Percentiles rank a stretch among this genome's conserved stretches.
phyloP scores from a whole-genome alignment of 768 basidiomycete genomes.

The Asterophora parasitica region DNA sequence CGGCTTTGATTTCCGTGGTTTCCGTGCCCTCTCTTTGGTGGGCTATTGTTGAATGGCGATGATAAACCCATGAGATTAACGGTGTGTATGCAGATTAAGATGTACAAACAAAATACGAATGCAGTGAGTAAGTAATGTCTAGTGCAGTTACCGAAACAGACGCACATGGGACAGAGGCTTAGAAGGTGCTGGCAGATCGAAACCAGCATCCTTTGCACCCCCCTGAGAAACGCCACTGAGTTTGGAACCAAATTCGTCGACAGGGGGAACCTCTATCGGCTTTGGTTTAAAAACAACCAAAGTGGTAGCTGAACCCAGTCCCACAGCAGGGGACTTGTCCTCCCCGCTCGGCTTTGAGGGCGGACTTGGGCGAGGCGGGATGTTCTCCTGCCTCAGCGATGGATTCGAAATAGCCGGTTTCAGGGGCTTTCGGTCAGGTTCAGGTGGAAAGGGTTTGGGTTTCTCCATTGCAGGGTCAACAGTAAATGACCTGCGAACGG shows the following conservation, averaged over 20 bases:
- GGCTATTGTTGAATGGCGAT: slow-evolving; percentile 44
- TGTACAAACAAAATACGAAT: slow-evolving; percentile 26
- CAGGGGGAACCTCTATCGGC: slow-evolving; percentile 36
- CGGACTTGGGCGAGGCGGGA: slow-evolving; percentile 3
- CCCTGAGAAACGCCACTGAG: slow-evolving; percentile 18
- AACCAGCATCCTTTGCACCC: too few species aligned
- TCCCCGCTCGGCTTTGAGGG: slow-evolving; percentile 1
- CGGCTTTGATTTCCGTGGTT: slow-evolving; percentile 49
- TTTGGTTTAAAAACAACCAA: slow-evolving; percentile 59
- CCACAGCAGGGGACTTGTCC: slow-evolving; percentile 26
- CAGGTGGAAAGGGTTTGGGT: slow-evolving; percentile 7
- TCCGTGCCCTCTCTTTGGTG: slow-evolving; percentile 69
- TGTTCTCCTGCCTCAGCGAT: slow-evolving; percentile 9
- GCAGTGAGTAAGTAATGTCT: slow-evolving; percentile 39
- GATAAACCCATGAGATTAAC: slow-evolving; percentile 14
- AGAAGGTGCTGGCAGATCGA: slow-evolving; percentile 39
- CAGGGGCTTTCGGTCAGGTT: slow-evolving; percentile 3
- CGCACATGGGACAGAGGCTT: slow-evolving; percentile 82
- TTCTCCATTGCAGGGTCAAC: slow-evolving; percentile 24
- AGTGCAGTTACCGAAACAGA: slow-evolving; percentile 60
- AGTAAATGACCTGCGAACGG: slow-evolving; percentile 36
- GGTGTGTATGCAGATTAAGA: slow-evolving; percentile 15
- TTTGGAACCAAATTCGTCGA: slow-evolving; percentile 48
- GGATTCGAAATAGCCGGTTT: slow-evolving; percentile 25
- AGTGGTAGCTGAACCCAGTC: slow-evolving; percentile 71